Base-by-base conservation (phyloP, 208 protist species). In the Trypanosoma caninum region DNA sequence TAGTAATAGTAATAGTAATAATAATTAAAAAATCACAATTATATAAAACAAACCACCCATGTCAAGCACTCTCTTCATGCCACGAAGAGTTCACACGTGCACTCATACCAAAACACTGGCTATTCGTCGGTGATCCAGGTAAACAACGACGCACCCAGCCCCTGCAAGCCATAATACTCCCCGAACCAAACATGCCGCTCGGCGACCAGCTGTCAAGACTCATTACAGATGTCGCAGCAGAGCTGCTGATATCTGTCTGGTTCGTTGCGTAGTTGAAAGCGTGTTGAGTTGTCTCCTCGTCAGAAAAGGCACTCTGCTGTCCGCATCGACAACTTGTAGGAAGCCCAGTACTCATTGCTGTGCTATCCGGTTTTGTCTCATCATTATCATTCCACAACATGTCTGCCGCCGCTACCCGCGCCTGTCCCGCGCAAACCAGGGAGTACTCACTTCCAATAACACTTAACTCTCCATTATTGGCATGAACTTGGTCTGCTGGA, bases 191-290 rank as follows among this genome's bases (percentile, higher is more conserved):
- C 5, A n/a, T 14, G 23, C 25, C 28, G 27, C 30, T 41, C 1
- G 59, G 53, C n/a, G 37, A 14, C 16, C 34, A 28, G 22, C 67
- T 73, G 20, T 73, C 67, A 53, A 51, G 11, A 34, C 65, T 72
- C 41, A 28, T 37, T 18, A 73, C 40, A 6, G 67, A 73, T n/a
- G 55, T 55, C 16, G 52, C 50, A 0, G 58, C 56, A 13, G 67
- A 66, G 27, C 54, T 62, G 51, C 67, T 73, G 2, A 54, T 20
- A 20, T 73, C 67, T 6, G 67, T 73, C 38, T 18, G 41, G 14
- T 45, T 59, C 18, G 62, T 55, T 27, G 46, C 51, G 28, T 33
- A 67, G 18, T 55, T 55, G 45, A 59, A 67, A 10, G 61, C 61
- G 30, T 28, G 16, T 31, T 59, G 52, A 11, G 52, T 67, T 33